Base-by-base conservation (phyloP, 2,329 filamentous ascomycete genomes). In the Fusarium neocosmosporiellum region DNA sequence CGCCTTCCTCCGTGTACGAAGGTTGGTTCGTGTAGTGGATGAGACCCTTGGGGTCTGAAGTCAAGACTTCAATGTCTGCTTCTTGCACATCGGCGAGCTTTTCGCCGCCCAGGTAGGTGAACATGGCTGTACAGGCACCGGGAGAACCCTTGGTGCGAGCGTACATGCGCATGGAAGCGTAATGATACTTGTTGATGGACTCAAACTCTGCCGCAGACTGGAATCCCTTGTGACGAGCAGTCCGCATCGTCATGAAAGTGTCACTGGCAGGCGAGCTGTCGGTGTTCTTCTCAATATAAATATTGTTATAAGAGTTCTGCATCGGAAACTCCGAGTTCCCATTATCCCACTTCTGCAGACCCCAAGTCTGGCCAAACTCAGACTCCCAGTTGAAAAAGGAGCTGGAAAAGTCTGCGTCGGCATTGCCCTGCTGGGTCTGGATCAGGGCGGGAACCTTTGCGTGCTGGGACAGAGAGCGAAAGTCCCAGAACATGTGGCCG, bases 11-110 rank as follows among this genome's bases (percentile, higher is more conserved):
- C 48, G 81, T 84, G 63, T 86, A 84, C 0, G 86, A 81, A 0
- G 88, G 88, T 77, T 91, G 89, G 77, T 91, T 91, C 18, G 88
- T 90, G 80, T 89, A 91, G 71, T 87, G 85, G 46, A 88, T 80
- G 14, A 79, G 72, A 48, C 81, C 74, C 18, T 74, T 77, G 2
- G 82, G 79, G 61, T 87, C 86, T 34, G 77, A 77, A 5, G 87
- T 88, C 50, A 86, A 80, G 37, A 88, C 80, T 75, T 88, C 87
- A 37, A 88, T 81, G 66, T 88, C 87, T 1, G 85, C 81, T 75
- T 88, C 87, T 67, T 88, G 85, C 8, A 86, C 82, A 10, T 78
- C 53, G 5, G 78, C 74, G 4, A 83, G 77, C 5, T 80, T 74
- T 16, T 78, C 77, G 5, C 73, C 75, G 43, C 81, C 78, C 39